Percentiles rank a stretch among this genome's conserved stretches.
Conservation (phyloP, 345 rosid genomes). For the Eutrema japonicum region DNA sequence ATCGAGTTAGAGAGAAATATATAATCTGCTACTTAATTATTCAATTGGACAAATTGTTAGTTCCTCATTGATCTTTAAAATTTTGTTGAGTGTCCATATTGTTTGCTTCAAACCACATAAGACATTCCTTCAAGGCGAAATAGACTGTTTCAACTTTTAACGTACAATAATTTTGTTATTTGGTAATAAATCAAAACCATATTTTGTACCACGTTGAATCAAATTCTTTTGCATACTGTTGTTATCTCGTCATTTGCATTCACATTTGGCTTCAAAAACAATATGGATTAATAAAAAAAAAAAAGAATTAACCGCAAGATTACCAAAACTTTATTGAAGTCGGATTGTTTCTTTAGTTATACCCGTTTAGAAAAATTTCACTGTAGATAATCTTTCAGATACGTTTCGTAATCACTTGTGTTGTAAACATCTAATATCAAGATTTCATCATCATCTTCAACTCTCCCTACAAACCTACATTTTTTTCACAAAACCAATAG, state of each 20-base stretch:
- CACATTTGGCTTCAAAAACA: background rate
- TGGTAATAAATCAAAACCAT: background rate
- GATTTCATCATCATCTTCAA: slow-evolving; percentile 10
- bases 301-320: background rate
- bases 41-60: slow-evolving; percentile 22
- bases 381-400: background rate
- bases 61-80: background rate
- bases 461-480: slow-evolving; percentile 26
- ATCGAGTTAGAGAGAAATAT: slow-evolving; percentile 11
- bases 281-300: background rate
- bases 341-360: slow-evolving; percentile 7
- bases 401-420: slow-evolving; percentile 14
- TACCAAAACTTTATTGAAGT: slow-evolving; percentile 26
- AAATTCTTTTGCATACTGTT: background rate
- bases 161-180: no score
- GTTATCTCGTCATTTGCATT: background rate
- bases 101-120: no score
- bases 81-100: no score
- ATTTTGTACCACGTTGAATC: background rate
- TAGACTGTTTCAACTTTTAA: no score
- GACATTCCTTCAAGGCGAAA: no score
- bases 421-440: slow-evolving; percentile 28
- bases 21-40: slow-evolving; percentile 18
- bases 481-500: background rate
- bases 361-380: slow-evolving; percentile 1